Evolutionary conservation across 1,284 basidiomycete species (phyloP).

Genomic region (Trichosporon ovoides): DNA sequence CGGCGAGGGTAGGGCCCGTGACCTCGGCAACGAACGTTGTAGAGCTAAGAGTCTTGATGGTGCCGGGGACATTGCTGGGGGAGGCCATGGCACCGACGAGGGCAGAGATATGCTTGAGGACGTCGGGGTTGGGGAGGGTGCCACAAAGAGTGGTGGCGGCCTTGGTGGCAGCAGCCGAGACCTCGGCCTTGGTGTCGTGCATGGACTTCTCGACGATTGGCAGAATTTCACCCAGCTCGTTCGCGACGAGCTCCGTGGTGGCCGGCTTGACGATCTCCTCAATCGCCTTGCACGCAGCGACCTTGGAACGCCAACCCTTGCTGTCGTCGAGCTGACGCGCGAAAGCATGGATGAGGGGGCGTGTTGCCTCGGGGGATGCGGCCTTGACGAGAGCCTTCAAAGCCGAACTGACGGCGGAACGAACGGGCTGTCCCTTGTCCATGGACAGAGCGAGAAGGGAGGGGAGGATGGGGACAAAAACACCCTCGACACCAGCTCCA

Average conservation of each 20-base stretch:
- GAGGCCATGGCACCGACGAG: conserved; percentile 95
- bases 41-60: conserved; percentile 86
- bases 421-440: conserved; percentile 93
- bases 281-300: conserved; percentile 84
- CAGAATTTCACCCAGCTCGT: conserved; percentile 73
- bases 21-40: conserved; percentile 98
- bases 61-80: conserved; percentile 73
- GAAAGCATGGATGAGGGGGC: conserved; percentile 66
- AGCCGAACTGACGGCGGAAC: conserved; percentile 73
- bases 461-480: conserved; percentile 73
- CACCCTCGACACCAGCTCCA: conserved; percentile 71
- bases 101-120: conserved; percentile 79
- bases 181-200: conserved; percentile 97
- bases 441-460: conserved; percentile 78
- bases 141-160: conserved; percentile 88
- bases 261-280: conserved; percentile 63
- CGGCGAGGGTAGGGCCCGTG: conserved; percentile 89
- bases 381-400: conserved; percentile 79
- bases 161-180: conserved; percentile 81
- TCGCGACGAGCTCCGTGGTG: conserved; percentile 75
- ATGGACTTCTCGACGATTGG: conserved; percentile 85
- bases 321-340: conserved; percentile 65
- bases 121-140: conserved; percentile 90
- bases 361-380: conserved; percentile 75
- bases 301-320: conserved; percentile 93